Base-by-base conservation (phyloP, 306 rosid genomes). In the Glycine latifolia region DNA sequence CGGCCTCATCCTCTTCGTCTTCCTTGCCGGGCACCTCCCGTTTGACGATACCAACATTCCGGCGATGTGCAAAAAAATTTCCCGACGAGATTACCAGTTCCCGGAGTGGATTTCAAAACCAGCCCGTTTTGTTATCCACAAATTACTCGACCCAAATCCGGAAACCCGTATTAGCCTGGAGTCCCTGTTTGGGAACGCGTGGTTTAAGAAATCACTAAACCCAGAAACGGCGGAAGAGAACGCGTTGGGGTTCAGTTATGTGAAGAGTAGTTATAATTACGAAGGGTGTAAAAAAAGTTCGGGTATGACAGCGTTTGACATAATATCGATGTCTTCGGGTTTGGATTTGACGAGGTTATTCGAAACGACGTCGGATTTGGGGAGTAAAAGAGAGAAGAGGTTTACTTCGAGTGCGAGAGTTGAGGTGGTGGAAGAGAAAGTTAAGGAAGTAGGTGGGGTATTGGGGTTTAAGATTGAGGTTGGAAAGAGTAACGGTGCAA, bases 321-420 rank as follows among this genome's bases (percentile, higher is more conserved):
- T 92, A 65, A 94, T 94, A 13, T 89, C 97, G 0, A 80, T 94
- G 89, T 91, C 97, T 14, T 83, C 94, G 44, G 98, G 97, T 26
- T 72, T 94, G 90, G 85, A 92, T 47, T 65, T 94, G 41, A 90
- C 92, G 16, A 91, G 94, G 31, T 81, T 94, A 44, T 92, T 94
- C 10, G 97, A 90, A 73, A 88, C 87, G 84, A 63, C 79, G 61
- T 75, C 79, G 67, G 46, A 79, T 2, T 66, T 41, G 10, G 78
- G 16, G 15, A 39, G 72, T 1, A 67, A 67, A 62, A 86, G 70
- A 62, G 90, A 84, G 78, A 86, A 83, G 91, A 76, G 89, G 76
- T 92, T 92, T 55, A 90, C 85, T 3, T 85, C 91, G 7, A 85
- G 54, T 3, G 86, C 62, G 4, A 35, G 62, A 0, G 55, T 76